Evolutionary conservation across 495 filamentous ascomycete genomes (phyloP).

Genomic region (Barbatosphaeria neglecta): DNA sequence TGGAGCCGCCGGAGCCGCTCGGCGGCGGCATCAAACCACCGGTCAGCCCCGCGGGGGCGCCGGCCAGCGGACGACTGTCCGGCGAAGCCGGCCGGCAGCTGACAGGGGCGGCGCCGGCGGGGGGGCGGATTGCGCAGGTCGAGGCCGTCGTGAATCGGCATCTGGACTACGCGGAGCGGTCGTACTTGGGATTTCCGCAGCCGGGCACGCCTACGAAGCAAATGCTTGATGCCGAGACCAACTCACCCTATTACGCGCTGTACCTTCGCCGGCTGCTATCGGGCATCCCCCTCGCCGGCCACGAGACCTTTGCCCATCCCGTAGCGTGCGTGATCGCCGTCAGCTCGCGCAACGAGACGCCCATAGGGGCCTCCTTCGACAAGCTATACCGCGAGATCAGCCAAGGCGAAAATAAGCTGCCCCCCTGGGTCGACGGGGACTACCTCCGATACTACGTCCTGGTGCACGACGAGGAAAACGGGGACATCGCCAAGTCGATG

Average conservation of each 20-base stretch:
- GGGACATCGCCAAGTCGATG: conserved; percentile 82
- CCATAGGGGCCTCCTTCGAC: conserved; percentile 74
- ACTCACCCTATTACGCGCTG: conserved; percentile 60
- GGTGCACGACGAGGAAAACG: conserved; percentile 91
- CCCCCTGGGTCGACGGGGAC: conserved; percentile 74
- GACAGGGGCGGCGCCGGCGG: conserved; percentile 8
- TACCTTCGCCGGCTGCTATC: conserved; percentile 79
- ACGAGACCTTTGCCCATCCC: conserved; percentile 90
- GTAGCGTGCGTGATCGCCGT: conserved; percentile 95
- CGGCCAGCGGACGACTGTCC: not conserved
- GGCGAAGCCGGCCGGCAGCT: conserved; percentile 16
- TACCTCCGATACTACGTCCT: conserved; percentile 93
- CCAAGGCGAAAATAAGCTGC: conserved; percentile 52
- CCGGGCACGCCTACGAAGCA: conserved; percentile 22
- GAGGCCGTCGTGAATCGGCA: conserved; percentile 43
- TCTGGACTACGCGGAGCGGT: conserved; percentile 39
- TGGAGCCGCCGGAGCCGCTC: conserved; percentile 37
- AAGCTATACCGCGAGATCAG: conserved; percentile 69
- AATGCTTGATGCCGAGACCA: conserved; percentile 23
- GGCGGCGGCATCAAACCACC: conserved; percentile 15
- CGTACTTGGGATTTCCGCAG: conserved; percentile 26
- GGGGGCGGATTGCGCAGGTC: conserved; percentile 20
- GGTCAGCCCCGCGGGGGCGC: not conserved
- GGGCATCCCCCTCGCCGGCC: conserved; percentile 58
- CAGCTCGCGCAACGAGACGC: conserved; percentile 68